Evolutionary conservation across 2,329 filamentous ascomycete genomes (phyloP), one percentile per base, ranked within the genome.

Genomic region (Talaromyces piceae): DNA sequence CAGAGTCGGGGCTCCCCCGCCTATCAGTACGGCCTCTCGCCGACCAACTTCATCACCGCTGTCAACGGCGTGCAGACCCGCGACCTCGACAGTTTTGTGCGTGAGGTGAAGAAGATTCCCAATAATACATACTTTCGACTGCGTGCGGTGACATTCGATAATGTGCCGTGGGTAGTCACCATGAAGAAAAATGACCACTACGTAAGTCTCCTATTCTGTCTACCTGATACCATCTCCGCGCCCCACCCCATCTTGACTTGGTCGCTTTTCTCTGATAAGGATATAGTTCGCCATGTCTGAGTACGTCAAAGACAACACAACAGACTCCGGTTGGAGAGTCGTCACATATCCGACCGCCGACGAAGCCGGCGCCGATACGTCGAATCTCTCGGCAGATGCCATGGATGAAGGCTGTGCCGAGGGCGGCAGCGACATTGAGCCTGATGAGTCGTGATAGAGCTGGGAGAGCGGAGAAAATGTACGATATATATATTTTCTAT

Each of bases 161-260:
- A 94, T 63, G 90, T 98, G 8, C 91, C 91, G 3, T 98, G 93
- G 90, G 90, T 98, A n/a, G 88, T 94, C 33, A 98, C 93, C 7
- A 95, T 98, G 88, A 98, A 98, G 83, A 97, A 97, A 80, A 96
- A 96, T 61, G 91, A 98, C 66, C 93, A 98, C 70, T 98, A 98
- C 68, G 75, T 77, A 61, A 64, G 73, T 65, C 18, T 28, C 25
- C 41, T 8, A 7, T 13, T 20, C 13, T 37, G 16, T 37, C 4
- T n/a, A n/a, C n/a, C n/a, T n/a, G n/a, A n/a, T n/a, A n/a, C n/a
- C n/a, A n/a, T n/a, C n/a, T n/a, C n/a, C n/a, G n/a, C n/a, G n/a
- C 41, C 28, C 39, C 16, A 20, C 41, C 13, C 4, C 33, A 31
- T 20, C 16, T 25, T 22, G 11, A 4, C 33, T 41, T n/a, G 25